Percentiles rank a stretch among this genome's conserved stretches.
phyloP scores from a whole-genome alignment of 2,329 filamentous ascomycete species.

The Fusarium sp. region DNA sequence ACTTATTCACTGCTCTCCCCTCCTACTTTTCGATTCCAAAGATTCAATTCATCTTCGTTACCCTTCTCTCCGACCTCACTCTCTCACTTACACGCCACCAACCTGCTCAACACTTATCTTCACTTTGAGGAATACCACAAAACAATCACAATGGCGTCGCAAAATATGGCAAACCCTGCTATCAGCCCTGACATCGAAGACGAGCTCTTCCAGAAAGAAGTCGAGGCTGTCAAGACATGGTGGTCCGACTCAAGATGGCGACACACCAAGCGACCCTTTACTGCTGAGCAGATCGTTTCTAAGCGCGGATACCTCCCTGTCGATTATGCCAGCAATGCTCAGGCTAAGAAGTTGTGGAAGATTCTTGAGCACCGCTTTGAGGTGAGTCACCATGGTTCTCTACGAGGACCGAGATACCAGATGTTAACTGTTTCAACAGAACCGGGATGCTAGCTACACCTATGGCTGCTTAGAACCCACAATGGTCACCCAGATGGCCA shows the following conservation, averaged over 20 bases:
- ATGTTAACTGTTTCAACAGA: slow-evolving; percentile 59
- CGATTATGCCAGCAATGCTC: slow-evolving; percentile 87
- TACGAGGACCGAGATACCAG: background rate
- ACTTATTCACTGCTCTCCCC: slow-evolving; percentile 42
- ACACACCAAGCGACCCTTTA: slow-evolving; percentile 91
- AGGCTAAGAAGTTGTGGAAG: slow-evolving; percentile 94
- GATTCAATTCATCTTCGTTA: slow-evolving; percentile 8
- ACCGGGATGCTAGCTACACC: slow-evolving; percentile 87
- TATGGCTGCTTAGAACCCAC: slow-evolving; percentile 98
- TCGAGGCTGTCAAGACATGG: slow-evolving; percentile 91
- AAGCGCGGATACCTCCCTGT: slow-evolving; percentile 94
- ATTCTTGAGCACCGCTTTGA: slow-evolving; percentile 88
- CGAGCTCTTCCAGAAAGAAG: slow-evolving; percentile 81
- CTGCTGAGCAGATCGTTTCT: slow-evolving; percentile 94
- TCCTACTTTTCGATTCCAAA: slow-evolving; percentile 1
- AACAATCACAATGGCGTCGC: slow-evolving; percentile 62
- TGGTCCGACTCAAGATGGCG: slow-evolving; percentile 94
- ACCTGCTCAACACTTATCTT: background rate
- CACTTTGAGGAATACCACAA: background rate
- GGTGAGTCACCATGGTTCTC: slow-evolving; percentile 60
- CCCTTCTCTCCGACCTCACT: background rate
- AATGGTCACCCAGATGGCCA: slow-evolving; percentile 99
- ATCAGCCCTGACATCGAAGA: slow-evolving; percentile 69
- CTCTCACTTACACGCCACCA: slow-evolving; percentile 23
- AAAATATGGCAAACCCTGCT: slow-evolving; percentile 70